Evolutionary conservation across 106 monocot genomes (phyloP), one percentile per base, ranked within the genome.

Genomic region (Amphibolis antarctica): DNA sequence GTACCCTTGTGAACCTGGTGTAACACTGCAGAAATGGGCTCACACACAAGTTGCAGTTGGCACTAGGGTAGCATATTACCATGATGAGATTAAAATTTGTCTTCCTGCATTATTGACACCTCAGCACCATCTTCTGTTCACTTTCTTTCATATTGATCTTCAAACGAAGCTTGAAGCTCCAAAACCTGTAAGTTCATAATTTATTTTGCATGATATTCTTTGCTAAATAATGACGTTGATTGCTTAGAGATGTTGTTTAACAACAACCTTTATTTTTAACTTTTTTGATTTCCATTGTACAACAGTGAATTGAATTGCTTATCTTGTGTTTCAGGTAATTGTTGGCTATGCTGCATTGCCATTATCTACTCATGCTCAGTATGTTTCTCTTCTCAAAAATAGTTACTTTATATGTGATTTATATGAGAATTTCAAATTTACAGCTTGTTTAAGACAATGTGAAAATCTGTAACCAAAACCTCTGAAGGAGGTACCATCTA

Each of bases 151-250:
- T 75, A 68, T 98, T 55, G 96, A 98, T 64, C 87, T 98, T 63
- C 96, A 91, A 85, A 81, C 78, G 66, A 98, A 91, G 71, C 85
- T 80, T 49, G 96, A 98, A 81, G 84, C 96, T 65, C 96, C 96
- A 22, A 98, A 98, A 77, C 91, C 96, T 69, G 96, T 98, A 78
- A 68, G 81, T 43, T 19, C 60, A 60, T 18, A 54, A n/a, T n/a
- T 19, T 18, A 12, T 46, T 2, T 48, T 36, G 47, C 25, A n/a
- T 36, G 36, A 36, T 36, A 36, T 36, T 36, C 4, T 36, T 2
- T 36, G 36, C 7, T 36, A 36, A 36, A 36, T 36, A 7, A 36
- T 36, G 36, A 36, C 36, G 7, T 36, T 36, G 7, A 7, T 36
- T 36, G 36, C 7, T 36, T 36, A 36, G 36, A 36, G 4, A 4